Percentiles rank a stretch among this genome's conserved stretches.
Conservation (phyloP, 208 protist genomes). For the Acanthamoeba castellanii region DNA sequence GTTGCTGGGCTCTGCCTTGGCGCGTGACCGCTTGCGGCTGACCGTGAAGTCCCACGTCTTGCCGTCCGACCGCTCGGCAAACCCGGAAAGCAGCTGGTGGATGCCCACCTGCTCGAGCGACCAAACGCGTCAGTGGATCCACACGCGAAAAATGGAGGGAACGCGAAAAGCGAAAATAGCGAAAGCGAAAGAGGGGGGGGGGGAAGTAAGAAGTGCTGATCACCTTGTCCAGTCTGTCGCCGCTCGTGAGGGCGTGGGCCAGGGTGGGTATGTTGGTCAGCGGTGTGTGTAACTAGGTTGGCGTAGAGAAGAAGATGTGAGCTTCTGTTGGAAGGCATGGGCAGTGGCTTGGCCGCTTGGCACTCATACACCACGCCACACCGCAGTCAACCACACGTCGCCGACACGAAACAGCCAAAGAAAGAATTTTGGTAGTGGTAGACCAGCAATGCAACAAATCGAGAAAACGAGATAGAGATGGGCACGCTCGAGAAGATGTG, state of each 20-base stretch:
- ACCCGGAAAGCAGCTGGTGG: neutral
- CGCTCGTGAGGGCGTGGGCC: neutral
- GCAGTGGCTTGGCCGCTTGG: too few relatives aligned
- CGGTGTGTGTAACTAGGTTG: neutral
- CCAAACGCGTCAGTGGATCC: too few relatives aligned
- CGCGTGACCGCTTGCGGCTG: slow-evolving; percentile 52
- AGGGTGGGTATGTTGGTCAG: slow-evolving; percentile 4
- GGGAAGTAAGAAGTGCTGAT: neutral
- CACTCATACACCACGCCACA: too few relatives aligned
- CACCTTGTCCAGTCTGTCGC: neutral
- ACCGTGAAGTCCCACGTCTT: slow-evolving; percentile 49
- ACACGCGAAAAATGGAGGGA: neutral
- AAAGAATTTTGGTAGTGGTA: too few relatives aligned
- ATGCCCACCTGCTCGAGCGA: neutral
- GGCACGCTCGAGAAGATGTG: too few relatives aligned
- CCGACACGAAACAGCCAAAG: too few relatives aligned
- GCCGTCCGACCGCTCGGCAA: neutral
- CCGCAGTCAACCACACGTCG: too few relatives aligned
- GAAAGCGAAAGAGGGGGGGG: neutral
- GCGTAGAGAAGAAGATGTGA: neutral
- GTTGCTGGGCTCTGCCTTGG: too few relatives aligned
- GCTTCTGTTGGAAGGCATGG: too few relatives aligned
- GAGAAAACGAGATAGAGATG: too few relatives aligned
- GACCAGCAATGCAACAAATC: too few relatives aligned
- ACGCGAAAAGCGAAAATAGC: neutral